Base-by-base conservation (phyloP, 495 filamentous ascomycete genomes). In the Poronia punctata region DNA sequence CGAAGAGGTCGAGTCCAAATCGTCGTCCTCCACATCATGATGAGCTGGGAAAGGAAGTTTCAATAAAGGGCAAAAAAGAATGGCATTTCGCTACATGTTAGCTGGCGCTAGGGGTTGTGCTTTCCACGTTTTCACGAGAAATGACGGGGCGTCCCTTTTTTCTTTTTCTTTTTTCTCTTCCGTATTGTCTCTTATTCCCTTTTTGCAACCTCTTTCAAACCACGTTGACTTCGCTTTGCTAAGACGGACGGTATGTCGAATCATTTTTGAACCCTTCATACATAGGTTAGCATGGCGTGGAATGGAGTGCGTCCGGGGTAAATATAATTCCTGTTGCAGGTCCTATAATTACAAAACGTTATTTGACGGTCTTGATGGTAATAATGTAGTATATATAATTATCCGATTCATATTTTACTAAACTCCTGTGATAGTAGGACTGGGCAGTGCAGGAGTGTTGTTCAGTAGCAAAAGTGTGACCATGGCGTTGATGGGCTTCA, bases 1-100 rank as follows among this genome's bases (percentile, higher is more conserved):
- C 11, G 57, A 55, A 21, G 74, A 77, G 52, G 60, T 77, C 19
- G 67, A 75, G 39, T 35, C 46, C 12, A 56, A 53, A 23, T 10
- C 44, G 33, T 36, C 33, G 26, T 35, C 38, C 10, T 40, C 27
- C 3, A 35, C n/a, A n/a, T n/a, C n/a, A n/a, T n/a, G n/a, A n/a
- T n/a, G 32, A 17, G n/a, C 21, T 28, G 29, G 11, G 20, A 3
- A 12, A 38, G 7, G 17, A n/a, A n/a, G n/a, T n/a, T 2, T 17
- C 3, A 17, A 32, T 18, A 11, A 7, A 31, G 25, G 8, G n/a
- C n/a, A n/a, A 16, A 4, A 8, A 18, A n/a, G 10, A 18, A 21
- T 33, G 6, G 10, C 7, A n/a, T 41, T 25, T 21, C 29, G 12
- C 14, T 18, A 26, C 15, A 7, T 35, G 22, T 36, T 27, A 15